Evolutionary conservation across 768 basidiomycete genomes (phyloP), one percentile per base, ranked within the genome.

Genomic region (Pleurotus sapidus): DNA sequence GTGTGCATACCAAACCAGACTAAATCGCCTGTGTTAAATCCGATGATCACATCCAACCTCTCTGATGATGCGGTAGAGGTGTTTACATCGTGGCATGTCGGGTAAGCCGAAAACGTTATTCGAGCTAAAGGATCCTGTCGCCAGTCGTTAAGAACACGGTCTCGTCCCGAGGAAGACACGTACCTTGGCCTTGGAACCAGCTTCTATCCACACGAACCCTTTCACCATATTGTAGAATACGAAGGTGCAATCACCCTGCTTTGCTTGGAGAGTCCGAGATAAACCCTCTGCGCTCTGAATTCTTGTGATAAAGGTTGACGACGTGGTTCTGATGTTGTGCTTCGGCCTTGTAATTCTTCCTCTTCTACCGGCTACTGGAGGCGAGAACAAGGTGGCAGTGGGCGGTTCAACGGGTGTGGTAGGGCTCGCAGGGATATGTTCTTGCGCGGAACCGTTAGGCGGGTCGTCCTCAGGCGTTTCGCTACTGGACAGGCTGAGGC

Each of bases 1-100:
- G 14, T 18, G 9, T 43, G 69, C 81, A 61, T 60, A 91, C 95
- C 95, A 56, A 98, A 78, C 97, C 97, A 98, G 49, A 98, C 74
- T 38, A 99, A 76, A 73, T 99, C 97, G n/a, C 97, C 97, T 0
- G 95, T 91, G 60, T 77, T 81, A 68, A 97, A 98, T 4, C 96
- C 97, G 64, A 98, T 89, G 58, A 98, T 82, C 5, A 97, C 78
- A 64, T 98, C 95, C 34, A 98, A 72, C 45, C 86, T 84, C 42
- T 93, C 88, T 9, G 88, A 74, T 3, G 86, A 87, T 5, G 91
- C 85, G 1, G 95, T 97, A 1, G 82, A 70, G 4, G 77, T 69
- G 63, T 97, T 96, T 27, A 96, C 86, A 65, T 93, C 88, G 68
- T 96, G 93, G 67, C 94, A 95, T 1, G 95, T 97, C 4, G 93